Evolutionary conservation across 2,329 filamentous ascomycete species (phyloP).

Genomic region (Aaosphaeria pasadenensis): DNA sequence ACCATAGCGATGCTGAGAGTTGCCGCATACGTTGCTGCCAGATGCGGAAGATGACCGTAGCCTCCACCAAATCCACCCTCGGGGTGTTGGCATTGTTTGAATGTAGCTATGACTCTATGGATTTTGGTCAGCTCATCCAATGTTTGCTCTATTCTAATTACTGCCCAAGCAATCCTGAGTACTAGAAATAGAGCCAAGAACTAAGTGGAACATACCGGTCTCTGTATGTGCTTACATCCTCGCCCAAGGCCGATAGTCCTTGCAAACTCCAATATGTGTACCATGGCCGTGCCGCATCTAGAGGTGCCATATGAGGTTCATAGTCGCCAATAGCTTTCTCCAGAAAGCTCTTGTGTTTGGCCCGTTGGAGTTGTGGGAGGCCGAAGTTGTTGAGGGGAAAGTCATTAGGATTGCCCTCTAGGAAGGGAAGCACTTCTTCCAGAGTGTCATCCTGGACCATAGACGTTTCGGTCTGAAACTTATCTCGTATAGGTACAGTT

Average conservation of each 20-base stretch:
- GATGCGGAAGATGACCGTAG: slow-evolving; percentile 84
- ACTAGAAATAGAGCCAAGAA: too few species aligned
- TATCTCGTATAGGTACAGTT: slow-evolving; percentile 61
- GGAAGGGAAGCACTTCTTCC: slow-evolving; percentile 64
- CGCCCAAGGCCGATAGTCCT: slow-evolving; percentile 71
- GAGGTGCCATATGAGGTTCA: slow-evolving; percentile 66
- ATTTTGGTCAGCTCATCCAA: slow-evolving; percentile 1
- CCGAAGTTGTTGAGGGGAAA: slow-evolving; percentile 65
- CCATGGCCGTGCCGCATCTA: slow-evolving; percentile 91
- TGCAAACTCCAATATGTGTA: slow-evolving; percentile 89
- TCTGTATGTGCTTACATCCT: slow-evolving; percentile 66
- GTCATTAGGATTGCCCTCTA: slow-evolving; percentile 54
- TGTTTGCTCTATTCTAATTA: too few species aligned
- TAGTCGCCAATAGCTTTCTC: slow-evolving; percentile 55
- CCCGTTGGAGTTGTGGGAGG: slow-evolving; percentile 69
- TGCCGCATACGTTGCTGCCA: slow-evolving; percentile 84
- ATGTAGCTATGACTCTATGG: slow-evolving; percentile 64
- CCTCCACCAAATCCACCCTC: slow-evolving; percentile 89
- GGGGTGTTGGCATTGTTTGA: slow-evolving; percentile 76
- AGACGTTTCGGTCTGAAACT: slow-evolving; percentile 66
- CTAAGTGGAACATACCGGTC: slow-evolving; percentile 48
- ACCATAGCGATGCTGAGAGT: slow-evolving; percentile 76
- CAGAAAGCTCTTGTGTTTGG: slow-evolving; percentile 61
- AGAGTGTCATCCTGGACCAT: slow-evolving; percentile 66
- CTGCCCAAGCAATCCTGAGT: too few species aligned